Evolutionary conservation across 2,329 filamentous ascomycete species (phyloP).

Genomic region (Penicillium italicum): DNA sequence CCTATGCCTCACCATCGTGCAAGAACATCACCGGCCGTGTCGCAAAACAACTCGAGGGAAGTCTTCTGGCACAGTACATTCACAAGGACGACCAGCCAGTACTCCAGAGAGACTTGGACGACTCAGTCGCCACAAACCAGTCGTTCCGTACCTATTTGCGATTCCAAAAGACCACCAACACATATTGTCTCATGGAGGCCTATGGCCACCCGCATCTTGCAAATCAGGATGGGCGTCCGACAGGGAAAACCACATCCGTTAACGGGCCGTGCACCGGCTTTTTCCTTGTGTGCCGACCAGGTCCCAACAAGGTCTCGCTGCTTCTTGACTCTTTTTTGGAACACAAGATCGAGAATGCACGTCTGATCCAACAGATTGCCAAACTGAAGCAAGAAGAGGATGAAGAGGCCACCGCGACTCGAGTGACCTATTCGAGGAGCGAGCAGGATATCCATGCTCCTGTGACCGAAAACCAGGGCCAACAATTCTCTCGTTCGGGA

Average conservation of each 20-base stretch:
- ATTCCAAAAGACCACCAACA: conserved; percentile 69
- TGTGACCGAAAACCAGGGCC: background rate
- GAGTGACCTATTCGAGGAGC: conserved; percentile 50
- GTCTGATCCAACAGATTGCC: conserved; percentile 75
- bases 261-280: conserved; percentile 75
- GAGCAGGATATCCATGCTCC: background rate
- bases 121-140: conserved; percentile 78
- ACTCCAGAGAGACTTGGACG: conserved; percentile 83
- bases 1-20: conserved; percentile 80
- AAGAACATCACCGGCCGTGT: conserved; percentile 72
- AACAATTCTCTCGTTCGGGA: background rate
- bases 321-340: conserved; percentile 90
- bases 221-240: conserved; percentile 56
- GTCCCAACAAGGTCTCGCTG: conserved; percentile 80
- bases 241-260: conserved; percentile 60
- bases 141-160: conserved; percentile 81
- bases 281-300: conserved; percentile 88
- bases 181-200: conserved; percentile 80
- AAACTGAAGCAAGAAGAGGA: conserved; percentile 82
- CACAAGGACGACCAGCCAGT: conserved; percentile 81
- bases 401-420: conserved; percentile 68
- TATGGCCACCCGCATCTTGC: conserved; percentile 88
- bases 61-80: conserved; percentile 75
- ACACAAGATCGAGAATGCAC: conserved; percentile 94
- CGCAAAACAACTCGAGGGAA: conserved; percentile 65